phyloP scores from a whole-genome alignment of 2,329 filamentous ascomycete genomes.

The Macrophomina tecta region DNA sequence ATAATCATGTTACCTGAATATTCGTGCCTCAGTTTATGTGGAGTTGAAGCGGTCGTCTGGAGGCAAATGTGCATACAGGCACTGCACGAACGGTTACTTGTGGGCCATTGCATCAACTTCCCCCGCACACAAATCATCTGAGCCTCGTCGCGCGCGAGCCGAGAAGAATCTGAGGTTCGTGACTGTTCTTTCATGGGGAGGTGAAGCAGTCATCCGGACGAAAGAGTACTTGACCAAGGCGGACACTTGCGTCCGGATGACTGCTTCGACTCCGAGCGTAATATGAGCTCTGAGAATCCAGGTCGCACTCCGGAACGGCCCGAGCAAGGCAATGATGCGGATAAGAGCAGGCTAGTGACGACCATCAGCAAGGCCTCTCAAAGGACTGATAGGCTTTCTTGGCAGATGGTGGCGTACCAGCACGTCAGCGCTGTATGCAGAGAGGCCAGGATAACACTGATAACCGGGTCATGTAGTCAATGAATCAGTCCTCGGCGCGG shows the following conservation, averaged over 20 bases:
- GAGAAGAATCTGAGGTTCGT: background rate
- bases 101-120: too few species aligned
- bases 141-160: too few species aligned
- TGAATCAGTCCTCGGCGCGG: too few species aligned
- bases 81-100: too few species aligned
- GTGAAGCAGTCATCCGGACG: slow-evolving; percentile 12
- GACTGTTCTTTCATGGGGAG: background rate
- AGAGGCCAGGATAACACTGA: background rate
- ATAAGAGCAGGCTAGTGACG: background rate
- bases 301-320: too few species aligned
- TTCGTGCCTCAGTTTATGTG: too few species aligned
- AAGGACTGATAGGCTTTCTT: slow-evolving; percentile 8
- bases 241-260: background rate
- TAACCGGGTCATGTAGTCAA: too few species aligned
- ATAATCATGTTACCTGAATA: background rate
- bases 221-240: background rate
- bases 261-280: background rate
- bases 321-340: background rate
- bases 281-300: too few species aligned
- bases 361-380: background rate
- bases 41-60: too few species aligned
- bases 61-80: too few species aligned
- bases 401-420: background rate
- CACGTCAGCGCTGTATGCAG: background rate
- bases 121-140: too few species aligned